A percentile compares a stretch with the other conserved stretches of the same genome.
Evolutionary conservation across 495 filamentous ascomycete species (phyloP).

Genomic region (Lineolata rhizophorae): DNA sequence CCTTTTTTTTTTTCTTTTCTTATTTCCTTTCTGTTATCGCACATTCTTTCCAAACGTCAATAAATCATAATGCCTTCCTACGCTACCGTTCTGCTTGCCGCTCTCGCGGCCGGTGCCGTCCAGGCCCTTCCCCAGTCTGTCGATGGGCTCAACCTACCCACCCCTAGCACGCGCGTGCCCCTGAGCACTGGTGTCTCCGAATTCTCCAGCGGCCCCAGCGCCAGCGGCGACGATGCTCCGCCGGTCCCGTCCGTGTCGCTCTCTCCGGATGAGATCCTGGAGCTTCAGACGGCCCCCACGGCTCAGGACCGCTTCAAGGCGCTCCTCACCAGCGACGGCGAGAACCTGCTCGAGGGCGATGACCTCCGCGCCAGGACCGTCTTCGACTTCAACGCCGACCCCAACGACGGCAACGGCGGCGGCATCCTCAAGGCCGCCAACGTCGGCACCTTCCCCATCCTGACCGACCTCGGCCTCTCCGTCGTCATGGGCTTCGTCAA

Average conservation of each 20-base stretch:
- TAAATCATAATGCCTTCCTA: slow-evolving; percentile 7
- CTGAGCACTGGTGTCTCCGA: too few species aligned
- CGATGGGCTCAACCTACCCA: too few species aligned
- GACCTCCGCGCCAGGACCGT: slow-evolving; percentile 4
- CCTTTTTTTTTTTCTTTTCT: slow-evolving; percentile 1
- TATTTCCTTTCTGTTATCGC: slow-evolving; percentile 6
- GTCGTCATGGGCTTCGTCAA: slow-evolving; percentile 20
- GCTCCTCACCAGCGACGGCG: slow-evolving; percentile 6
- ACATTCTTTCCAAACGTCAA: slow-evolving; percentile 4
- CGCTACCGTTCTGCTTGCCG: slow-evolving; percentile 6
- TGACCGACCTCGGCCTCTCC: slow-evolving; percentile 19
- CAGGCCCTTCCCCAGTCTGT: slow-evolving; percentile 3
- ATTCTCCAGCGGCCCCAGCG: not conserved
- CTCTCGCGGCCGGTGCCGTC: slow-evolving; percentile 7
- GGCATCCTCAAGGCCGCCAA: slow-evolving; percentile 16
- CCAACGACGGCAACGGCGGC: slow-evolving; percentile 1
- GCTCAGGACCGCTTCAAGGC: slow-evolving; percentile 11
- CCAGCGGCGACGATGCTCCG: too few species aligned
- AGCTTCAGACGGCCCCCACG: slow-evolving; percentile 3
- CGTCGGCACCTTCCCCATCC: slow-evolving; percentile 22
- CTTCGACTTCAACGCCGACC: slow-evolving; percentile 13
- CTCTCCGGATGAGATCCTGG: slow-evolving; percentile 1
- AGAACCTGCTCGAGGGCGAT: slow-evolving; percentile 5
- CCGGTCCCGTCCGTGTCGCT: too few species aligned
- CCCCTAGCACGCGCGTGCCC: not conserved